phyloP scores from a whole-genome alignment of 257 asterid genomes.

The Ajuga chamaepitys region DNA sequence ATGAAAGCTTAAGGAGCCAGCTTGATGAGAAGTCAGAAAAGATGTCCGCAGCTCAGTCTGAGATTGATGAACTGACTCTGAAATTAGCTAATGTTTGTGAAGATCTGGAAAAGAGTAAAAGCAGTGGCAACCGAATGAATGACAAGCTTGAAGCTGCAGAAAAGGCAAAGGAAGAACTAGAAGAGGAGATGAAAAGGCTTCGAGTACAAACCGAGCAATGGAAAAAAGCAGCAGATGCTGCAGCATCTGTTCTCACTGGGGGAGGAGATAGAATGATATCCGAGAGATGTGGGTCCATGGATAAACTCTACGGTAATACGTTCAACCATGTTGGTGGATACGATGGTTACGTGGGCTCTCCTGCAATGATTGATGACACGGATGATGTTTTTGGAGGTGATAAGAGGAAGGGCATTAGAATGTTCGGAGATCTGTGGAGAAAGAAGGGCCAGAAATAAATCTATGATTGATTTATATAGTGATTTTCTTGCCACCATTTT shows the following conservation, averaged over 20 bases:
- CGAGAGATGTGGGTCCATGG: conserved; percentile 97
- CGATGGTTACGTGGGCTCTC: conserved; percentile 55
- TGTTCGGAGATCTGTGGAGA: conserved; percentile 90
- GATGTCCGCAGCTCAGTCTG: conserved; percentile 36
- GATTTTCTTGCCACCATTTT: conserved; percentile 11
- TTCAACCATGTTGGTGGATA: conserved; percentile 43
- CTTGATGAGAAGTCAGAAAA: conserved; percentile 36
- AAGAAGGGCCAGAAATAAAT: conserved; percentile 70
- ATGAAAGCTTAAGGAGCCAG: conserved; percentile 37
- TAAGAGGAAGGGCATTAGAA: conserved; percentile 69
- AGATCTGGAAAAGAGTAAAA: conserved; percentile 63
- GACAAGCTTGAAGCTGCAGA: conserved; percentile 55
- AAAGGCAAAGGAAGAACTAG: conserved; percentile 50
- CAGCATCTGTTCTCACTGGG: conserved; percentile 75
- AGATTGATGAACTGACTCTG: conserved; percentile 29
- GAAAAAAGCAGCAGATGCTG: conserved; percentile 99
- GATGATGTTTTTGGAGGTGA: conserved; percentile 65
- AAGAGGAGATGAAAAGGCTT: conserved; percentile 74
- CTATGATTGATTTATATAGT: not conserved
- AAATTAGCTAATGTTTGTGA: conserved; percentile 29
- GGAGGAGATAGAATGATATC: conserved; percentile 66
- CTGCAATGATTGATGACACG: conserved; percentile 38
- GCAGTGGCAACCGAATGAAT: conserved; percentile 11
- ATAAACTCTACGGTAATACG: conserved; percentile 46
- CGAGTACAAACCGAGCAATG: conserved; percentile 88